Conservation (phyloP, 2,329 filamentous ascomycete genomes). For the Alternaria ventricosa region DNA sequence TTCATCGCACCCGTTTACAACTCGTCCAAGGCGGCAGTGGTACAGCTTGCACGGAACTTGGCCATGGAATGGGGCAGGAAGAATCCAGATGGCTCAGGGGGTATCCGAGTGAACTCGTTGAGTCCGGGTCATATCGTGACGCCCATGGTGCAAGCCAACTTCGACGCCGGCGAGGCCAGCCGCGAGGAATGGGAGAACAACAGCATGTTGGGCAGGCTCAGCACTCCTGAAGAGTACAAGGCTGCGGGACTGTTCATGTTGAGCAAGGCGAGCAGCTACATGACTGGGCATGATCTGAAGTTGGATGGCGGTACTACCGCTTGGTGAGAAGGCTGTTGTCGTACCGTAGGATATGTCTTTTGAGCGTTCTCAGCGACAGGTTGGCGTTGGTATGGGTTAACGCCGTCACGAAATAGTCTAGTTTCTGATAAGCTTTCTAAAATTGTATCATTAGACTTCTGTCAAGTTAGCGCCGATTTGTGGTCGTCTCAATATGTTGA, state of each 20-base stretch:
- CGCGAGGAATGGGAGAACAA: constrained; percentile 72
- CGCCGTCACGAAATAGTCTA: not conserved
- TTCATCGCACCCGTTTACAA: constrained; percentile 73
- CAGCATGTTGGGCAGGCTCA: constrained; percentile 72
- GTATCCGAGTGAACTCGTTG: constrained; percentile 79
- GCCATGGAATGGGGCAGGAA: constrained; percentile 68
- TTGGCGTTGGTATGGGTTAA: not conserved
- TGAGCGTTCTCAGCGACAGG: constrained; percentile 2
- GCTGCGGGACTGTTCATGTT: constrained; percentile 44
- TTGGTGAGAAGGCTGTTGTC: constrained; percentile 28
- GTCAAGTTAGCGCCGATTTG: not conserved
- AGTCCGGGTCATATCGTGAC: constrained; percentile 81
- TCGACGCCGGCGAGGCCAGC: constrained; percentile 72
- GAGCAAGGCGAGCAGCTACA: constrained; percentile 46
- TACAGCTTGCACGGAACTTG: constrained; percentile 72
- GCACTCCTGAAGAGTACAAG: constrained; percentile 45
- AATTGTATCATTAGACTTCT: not conserved
- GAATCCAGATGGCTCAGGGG: constrained; percentile 59
- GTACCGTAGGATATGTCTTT: not conserved
- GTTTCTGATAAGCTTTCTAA: not conserved
- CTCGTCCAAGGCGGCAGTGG: constrained; percentile 74
- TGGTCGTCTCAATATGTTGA: not conserved
- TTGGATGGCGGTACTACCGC: constrained; percentile 46
- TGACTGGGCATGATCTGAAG: constrained; percentile 44
- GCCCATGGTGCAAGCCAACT: constrained; percentile 81